Conservation (phyloP, 2,329 filamentous ascomycete genomes). For the Aspergillus glaucus region DNA sequence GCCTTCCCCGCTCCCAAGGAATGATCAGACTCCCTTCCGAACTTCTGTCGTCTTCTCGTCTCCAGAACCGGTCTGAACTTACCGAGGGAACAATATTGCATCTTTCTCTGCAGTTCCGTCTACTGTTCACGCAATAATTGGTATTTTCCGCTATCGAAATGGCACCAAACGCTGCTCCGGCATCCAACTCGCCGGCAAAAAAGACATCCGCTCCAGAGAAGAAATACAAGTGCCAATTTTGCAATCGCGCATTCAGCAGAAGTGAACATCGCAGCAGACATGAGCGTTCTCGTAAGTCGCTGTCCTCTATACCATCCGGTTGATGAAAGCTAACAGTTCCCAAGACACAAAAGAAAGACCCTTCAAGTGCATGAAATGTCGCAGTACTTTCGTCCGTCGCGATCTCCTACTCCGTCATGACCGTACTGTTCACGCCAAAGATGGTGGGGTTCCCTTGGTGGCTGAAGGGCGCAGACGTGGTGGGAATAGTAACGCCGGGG, state of each 20-base stretch:
- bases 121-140: conserved; percentile 10
- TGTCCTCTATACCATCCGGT: background rate
- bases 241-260: conserved; percentile 92
- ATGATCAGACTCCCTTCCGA: conserved; percentile 39
- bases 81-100: conserved; percentile 35
- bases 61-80: conserved; percentile 39
- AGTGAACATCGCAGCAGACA: conserved; percentile 96
- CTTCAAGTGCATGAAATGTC: conserved; percentile 97
- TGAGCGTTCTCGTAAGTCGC: conserved; percentile 89
- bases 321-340: conserved; percentile 1
- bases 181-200: conserved; percentile 70
- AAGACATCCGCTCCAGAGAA: conserved; percentile 82
- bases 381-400: conserved; percentile 95
- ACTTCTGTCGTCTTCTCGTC: conserved; percentile 34
- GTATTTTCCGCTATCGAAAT: conserved; percentile 23
- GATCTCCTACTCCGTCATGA: conserved; percentile 95
- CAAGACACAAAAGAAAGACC: conserved; percentile 96
- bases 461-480: conserved; percentile 78
- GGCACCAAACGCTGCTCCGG: conserved; percentile 49
- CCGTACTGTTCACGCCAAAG: conserved; percentile 96
- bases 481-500: conserved; percentile 23
- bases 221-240: conserved; percentile 99
- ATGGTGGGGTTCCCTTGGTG: conserved; percentile 87
- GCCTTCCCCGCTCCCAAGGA: conserved; percentile 29
- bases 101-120: conserved; percentile 18